Conservation (phyloP, 345 rosid genomes). For the Microcos paniculata region DNA sequence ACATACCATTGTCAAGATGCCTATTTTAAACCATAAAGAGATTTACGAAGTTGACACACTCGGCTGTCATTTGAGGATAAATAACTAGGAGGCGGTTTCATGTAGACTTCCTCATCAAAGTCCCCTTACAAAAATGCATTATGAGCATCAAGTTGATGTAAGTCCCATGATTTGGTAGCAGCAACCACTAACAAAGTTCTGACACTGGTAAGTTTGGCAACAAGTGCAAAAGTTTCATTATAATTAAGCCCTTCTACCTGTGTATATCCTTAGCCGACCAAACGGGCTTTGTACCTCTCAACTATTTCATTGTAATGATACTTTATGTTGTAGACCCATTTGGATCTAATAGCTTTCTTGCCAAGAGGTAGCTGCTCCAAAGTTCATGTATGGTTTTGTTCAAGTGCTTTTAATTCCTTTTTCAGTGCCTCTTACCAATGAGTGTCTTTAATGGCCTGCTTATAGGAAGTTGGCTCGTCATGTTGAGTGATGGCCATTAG, state of each 20-base stretch:
- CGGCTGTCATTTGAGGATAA: background rate
- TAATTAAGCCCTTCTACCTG: slow-evolving; percentile 10
- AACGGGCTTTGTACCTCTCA: background rate
- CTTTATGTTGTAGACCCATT: background rate
- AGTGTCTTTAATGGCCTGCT: background rate
- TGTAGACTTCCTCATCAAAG: background rate
- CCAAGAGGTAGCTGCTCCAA: background rate
- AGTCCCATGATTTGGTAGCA: background rate
- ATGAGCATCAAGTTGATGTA: too few species aligned
- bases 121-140: too few species aligned
- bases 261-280: background rate
- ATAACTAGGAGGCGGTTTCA: background rate
- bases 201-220: background rate
- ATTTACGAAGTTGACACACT: background rate
- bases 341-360: background rate
- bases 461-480: too few species aligned
- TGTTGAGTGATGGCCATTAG: too few species aligned
- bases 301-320: background rate
- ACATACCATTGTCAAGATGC: slow-evolving; percentile 11
- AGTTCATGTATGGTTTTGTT: background rate
- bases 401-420: too few species aligned
- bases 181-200: background rate
- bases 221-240: background rate
- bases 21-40: slow-evolving; percentile 3
- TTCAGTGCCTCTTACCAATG: background rate